A percentile compares a stretch with the other conserved stretches of the same genome.
phyloP scores from a whole-genome alignment of 306 rosid species.

The Acmispon strigosus region DNA sequence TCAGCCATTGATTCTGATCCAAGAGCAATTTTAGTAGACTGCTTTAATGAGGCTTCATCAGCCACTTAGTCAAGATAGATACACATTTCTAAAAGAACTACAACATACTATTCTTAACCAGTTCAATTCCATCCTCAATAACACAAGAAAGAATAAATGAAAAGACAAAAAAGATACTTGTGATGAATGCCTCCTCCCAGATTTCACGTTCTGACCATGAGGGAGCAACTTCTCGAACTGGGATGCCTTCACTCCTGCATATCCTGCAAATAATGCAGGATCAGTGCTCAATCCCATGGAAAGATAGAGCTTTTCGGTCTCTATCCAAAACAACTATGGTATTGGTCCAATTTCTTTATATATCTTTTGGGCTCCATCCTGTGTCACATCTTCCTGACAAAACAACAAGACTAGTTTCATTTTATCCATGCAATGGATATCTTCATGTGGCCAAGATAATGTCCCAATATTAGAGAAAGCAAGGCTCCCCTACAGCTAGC shows the following conservation, averaged over 20 bases:
- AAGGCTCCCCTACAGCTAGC: too few species aligned
- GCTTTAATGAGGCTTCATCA: constrained; percentile 5
- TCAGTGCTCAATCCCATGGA: background rate
- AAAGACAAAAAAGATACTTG: constrained; percentile 47
- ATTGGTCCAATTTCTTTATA: background rate
- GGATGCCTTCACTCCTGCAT: constrained; percentile 65
- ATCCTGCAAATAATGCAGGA: constrained; percentile 37
- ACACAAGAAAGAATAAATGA: constrained; percentile 1
- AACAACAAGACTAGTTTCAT: too few species aligned
- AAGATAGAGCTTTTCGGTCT: constrained; percentile 8
- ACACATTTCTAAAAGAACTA: constrained; percentile 8
- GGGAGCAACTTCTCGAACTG: constrained; percentile 79
- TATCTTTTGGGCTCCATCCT: too few species aligned
- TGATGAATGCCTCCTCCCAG: constrained; percentile 87
- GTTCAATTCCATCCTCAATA: constrained; percentile 10
- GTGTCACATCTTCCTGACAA: background rate
- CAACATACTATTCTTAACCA: background rate
- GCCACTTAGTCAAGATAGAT: background rate
- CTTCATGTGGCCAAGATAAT: too few species aligned
- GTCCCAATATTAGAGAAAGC: too few species aligned
- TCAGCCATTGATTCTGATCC: too few species aligned
- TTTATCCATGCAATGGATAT: too few species aligned
- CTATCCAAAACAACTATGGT: background rate
- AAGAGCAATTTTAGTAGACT: too few species aligned
- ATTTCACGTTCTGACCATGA: constrained; percentile 60